Evolutionary conservation across 2,329 filamentous ascomycete genomes (phyloP).

Genomic region (Ophiostoma ips): DNA sequence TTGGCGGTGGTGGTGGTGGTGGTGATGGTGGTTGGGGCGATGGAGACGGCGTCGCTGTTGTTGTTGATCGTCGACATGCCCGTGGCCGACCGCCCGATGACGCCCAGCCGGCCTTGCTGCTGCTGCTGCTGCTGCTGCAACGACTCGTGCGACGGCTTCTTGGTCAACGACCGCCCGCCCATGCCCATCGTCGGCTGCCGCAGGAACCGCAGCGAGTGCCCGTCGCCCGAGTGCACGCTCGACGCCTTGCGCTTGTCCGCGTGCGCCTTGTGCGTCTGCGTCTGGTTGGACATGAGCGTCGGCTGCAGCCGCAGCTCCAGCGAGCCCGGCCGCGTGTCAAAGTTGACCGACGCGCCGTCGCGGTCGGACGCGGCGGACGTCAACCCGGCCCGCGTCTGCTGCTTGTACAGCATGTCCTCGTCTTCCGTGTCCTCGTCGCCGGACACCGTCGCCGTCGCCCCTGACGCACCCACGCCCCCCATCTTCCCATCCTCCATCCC

Average conservation of each 20-base stretch:
- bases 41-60: too few species aligned
- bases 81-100: conserved; percentile 32
- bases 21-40: too few species aligned
- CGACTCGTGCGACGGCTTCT: conserved; percentile 45
- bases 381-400: conserved; percentile 18
- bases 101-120: background rate
- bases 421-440: conserved; percentile 25
- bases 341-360: conserved; percentile 29
- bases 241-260: conserved; percentile 31
- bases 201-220: conserved; percentile 39
- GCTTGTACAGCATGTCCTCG: conserved; percentile 23
- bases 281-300: conserved; percentile 48
- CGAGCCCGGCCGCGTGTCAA: conserved; percentile 52
- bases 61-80: conserved; percentile 23
- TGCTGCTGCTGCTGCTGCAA: conserved; percentile 27
- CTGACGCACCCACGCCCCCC: too few species aligned
- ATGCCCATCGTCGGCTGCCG: conserved; percentile 21
- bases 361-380: conserved; percentile 4
- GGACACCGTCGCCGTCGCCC: conserved; percentile 26
- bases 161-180: conserved; percentile 18
- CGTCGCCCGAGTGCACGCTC: conserved; percentile 35
- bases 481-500: too few species aligned
- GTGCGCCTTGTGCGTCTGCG: conserved; percentile 26
- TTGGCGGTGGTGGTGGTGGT: conserved; percentile 27
- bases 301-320: conserved; percentile 73